Evolutionary conservation across 345 rosid species (phyloP).

Genomic region (Eutrema yunnanense): DNA sequence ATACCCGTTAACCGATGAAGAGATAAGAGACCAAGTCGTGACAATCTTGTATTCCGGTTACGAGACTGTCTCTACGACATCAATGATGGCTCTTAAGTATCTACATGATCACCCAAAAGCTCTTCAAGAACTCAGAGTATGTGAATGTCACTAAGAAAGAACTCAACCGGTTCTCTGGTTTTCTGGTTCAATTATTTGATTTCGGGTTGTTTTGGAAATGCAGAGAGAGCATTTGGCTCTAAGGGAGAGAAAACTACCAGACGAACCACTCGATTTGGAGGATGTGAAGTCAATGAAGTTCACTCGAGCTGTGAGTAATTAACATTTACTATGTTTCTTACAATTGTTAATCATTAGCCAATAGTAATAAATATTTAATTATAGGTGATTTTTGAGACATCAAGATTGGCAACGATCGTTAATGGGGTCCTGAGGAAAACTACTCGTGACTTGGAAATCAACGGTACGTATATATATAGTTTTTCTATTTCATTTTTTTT

Average conservation of each 20-base stretch:
- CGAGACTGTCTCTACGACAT: constrained; percentile 73
- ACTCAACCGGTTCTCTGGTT: background rate
- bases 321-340: background rate
- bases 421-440: constrained; percentile 83
- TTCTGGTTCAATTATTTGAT: background rate
- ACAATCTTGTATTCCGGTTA: constrained; percentile 72
- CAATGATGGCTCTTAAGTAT: constrained; percentile 81
- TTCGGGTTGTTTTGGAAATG: background rate
- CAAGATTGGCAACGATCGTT: constrained; percentile 71
- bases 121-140: constrained; percentile 65
- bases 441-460: constrained; percentile 54
- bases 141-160: constrained; percentile 37
- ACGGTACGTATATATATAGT: constrained; percentile 31
- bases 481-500: background rate
- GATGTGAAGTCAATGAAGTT: constrained; percentile 57
- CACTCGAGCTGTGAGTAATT: constrained; percentile 49
- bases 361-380: background rate
- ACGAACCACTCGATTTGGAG: constrained; percentile 43
- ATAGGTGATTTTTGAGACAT: constrained; percentile 72
- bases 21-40: constrained; percentile 66
- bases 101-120: constrained; percentile 64
- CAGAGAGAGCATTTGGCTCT: constrained; percentile 56
- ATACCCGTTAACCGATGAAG: constrained; percentile 50
- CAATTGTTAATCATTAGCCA: background rate
- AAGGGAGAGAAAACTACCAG: constrained; percentile 32